Evolutionary conservation across 768 basidiomycete species (phyloP).

Genomic region (Coprinopsis cinerea): DNA sequence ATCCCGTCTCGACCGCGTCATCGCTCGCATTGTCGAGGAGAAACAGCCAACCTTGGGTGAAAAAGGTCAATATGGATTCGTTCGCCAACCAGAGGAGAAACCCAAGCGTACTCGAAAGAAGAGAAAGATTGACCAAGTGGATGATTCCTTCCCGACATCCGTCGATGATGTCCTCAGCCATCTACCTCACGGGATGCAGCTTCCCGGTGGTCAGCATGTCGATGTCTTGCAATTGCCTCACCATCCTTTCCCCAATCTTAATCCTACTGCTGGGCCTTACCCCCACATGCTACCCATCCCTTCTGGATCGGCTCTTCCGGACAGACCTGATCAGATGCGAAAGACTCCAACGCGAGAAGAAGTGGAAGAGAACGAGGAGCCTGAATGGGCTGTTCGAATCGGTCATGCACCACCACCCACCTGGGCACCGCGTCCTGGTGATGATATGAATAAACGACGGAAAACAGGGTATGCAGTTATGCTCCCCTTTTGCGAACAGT

Average conservation of each 20-base stretch:
- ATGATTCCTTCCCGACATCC: constrained; percentile 18
- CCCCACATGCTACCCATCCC: constrained; percentile 10
- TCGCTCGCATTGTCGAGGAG: constrained; percentile 60
- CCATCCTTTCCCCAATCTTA: constrained; percentile 3
- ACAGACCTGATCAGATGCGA: constrained; percentile 11
- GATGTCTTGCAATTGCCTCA: constrained; percentile 12
- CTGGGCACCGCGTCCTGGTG: constrained; percentile 52
- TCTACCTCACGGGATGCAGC: constrained; percentile 13
- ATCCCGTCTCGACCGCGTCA: constrained; percentile 55
- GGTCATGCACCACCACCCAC: constrained; percentile 57
- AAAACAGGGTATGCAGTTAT: constrained; percentile 34
- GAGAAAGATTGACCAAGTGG: constrained; percentile 22
- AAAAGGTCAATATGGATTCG: constrained; percentile 80
- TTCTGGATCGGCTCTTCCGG: constrained; percentile 13
- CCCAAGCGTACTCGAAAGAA: constrained; percentile 51
- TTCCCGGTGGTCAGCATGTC: constrained; percentile 11
- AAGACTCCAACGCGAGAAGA: constrained; percentile 58
- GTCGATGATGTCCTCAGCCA: constrained; percentile 17
- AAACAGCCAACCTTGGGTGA: constrained; percentile 65
- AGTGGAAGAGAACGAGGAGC: constrained; percentile 53
- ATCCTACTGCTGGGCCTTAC: constrained; percentile 8
- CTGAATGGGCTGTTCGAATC: constrained; percentile 62
- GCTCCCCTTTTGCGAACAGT: too few species aligned
- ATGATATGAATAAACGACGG: constrained; percentile 35
- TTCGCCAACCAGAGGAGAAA: constrained; percentile 69